Conservation (phyloP, 164 flowering plant species). For the Vitis riparia region DNA sequence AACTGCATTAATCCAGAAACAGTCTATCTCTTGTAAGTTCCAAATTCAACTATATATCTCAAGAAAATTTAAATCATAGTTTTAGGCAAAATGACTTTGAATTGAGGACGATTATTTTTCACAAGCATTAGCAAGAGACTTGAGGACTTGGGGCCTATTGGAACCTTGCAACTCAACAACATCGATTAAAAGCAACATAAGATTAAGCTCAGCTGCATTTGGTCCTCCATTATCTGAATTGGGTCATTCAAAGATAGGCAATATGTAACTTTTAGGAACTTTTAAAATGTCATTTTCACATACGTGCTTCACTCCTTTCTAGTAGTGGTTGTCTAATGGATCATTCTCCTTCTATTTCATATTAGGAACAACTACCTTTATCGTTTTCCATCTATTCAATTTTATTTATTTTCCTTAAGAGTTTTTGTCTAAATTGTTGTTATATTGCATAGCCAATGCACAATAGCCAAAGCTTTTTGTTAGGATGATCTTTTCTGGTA, state of each 20-base stretch:
- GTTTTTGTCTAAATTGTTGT: too few species aligned
- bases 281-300: constrained; percentile 52
- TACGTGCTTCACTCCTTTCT: constrained; percentile 76
- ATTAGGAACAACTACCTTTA: too few species aligned
- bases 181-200: constrained; percentile 71
- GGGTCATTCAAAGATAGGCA: constrained; percentile 65
- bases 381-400: too few species aligned
- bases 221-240: not conserved
- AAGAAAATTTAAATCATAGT: not conserved
- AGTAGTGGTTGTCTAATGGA: constrained; percentile 31
- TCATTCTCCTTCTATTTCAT: constrained; percentile 7
- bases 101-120: too few species aligned
- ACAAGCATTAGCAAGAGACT: constrained; percentile 67
- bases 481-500: too few species aligned
- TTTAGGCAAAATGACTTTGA: not conserved
- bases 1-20: constrained; percentile 37
- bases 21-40: too few species aligned
- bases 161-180: constrained; percentile 60
- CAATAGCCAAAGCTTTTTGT: too few species aligned
- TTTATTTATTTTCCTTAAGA: too few species aligned
- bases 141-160: constrained; percentile 47
- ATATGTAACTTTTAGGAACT: constrained; percentile 72
- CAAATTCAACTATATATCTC: too few species aligned
- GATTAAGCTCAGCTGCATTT: not conserved
- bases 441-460: too few species aligned